These are phyloP conservation scores for Leishmania martiniquensis DNA, from an alignment of 208 protist genomes.

Conservation along the genomic window DNA sequence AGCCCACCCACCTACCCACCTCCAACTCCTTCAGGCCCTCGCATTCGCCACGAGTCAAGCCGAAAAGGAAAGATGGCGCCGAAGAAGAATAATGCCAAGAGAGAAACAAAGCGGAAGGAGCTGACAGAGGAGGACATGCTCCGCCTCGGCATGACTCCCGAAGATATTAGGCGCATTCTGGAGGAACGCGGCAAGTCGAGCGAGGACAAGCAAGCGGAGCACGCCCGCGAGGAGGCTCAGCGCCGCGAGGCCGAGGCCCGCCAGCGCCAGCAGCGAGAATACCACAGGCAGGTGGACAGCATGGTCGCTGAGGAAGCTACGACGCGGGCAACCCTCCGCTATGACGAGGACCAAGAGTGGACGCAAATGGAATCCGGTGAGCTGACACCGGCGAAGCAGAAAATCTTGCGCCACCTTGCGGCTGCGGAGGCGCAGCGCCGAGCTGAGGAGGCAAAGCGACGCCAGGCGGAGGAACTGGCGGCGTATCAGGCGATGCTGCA, in stretches of 20 bases:
- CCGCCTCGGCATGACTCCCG: slow-evolving; percentile 73
- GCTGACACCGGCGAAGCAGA: slow-evolving; percentile 29
- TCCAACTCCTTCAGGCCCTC: background rate
- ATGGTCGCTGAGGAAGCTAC: slow-evolving; percentile 24
- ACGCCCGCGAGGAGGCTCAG: slow-evolving; percentile 33
- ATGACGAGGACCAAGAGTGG: slow-evolving; percentile 46
- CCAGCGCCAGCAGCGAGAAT: slow-evolving; percentile 40
- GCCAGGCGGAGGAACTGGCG: slow-evolving; percentile 42
- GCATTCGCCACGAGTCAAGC: background rate
- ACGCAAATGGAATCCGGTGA: slow-evolving; percentile 26
- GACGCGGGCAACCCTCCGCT: slow-evolving; percentile 33
- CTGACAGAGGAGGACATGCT: slow-evolving; percentile 79
- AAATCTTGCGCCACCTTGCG: slow-evolving; percentile 38
- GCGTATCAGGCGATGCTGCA: slow-evolving; percentile 56
- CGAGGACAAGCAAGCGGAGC: slow-evolving; percentile 60
- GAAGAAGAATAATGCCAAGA: slow-evolving; percentile 51
- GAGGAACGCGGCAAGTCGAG: slow-evolving; percentile 66
- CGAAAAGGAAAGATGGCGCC: slow-evolving; percentile 42
- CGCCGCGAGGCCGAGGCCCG: slow-evolving; percentile 38
- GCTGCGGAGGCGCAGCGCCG: slow-evolving; percentile 28
- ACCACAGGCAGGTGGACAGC: slow-evolving; percentile 36
- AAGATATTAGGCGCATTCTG: slow-evolving; percentile 73
- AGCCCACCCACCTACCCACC: background rate
- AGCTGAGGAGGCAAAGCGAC: slow-evolving; percentile 49
- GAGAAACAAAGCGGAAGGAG: slow-evolving; percentile 59